These are phyloP conservation scores for Amanita pallidorosea DNA, from an alignment of 768 basidiomycete genomes.

Conservation along the genomic window DNA sequence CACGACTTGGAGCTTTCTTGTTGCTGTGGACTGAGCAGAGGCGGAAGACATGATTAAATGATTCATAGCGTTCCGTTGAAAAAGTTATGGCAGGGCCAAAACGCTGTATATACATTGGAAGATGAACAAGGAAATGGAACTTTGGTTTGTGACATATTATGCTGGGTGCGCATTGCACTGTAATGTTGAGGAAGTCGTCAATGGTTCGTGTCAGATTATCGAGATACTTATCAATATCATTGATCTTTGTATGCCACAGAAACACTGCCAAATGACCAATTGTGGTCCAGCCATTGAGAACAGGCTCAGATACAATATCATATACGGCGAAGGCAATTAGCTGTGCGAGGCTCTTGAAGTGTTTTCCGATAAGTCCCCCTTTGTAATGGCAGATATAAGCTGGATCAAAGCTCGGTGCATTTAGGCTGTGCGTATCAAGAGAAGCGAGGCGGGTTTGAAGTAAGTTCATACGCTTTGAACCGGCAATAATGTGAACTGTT, in stretches of 20 bases:
- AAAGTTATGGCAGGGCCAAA: conserved; percentile 34
- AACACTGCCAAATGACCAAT: conserved; percentile 18
- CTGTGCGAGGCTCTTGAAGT: conserved; percentile 23
- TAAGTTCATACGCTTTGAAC: neutral
- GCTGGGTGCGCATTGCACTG: conserved; percentile 14
- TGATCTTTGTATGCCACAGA: conserved; percentile 20
- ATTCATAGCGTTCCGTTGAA: conserved; percentile 32
- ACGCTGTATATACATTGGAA: conserved; percentile 21
- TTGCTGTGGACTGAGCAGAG: conserved; percentile 22
- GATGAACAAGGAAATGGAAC: conserved; percentile 29
- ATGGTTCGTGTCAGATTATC: conserved; percentile 17
- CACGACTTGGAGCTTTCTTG: conserved; percentile 15
- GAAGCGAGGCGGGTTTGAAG: conserved; percentile 1
- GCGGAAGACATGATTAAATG: conserved; percentile 27
- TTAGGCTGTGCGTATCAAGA: conserved; percentile 7
- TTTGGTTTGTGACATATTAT: conserved; percentile 33
- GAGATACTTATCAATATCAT: conserved; percentile 16
- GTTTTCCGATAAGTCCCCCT: conserved; percentile 23
- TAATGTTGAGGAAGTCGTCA: conserved; percentile 22
- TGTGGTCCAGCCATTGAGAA: conserved; percentile 20
- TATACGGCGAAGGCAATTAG: conserved; percentile 18
- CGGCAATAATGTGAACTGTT: conserved; percentile 10
- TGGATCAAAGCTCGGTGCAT: conserved; percentile 14
- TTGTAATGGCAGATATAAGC: conserved; percentile 22
- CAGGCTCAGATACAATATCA: conserved; percentile 8